Evolutionary conservation across 805 yeast genomes (phyloP).

Genomic region (Wickerhamomyces chaumierensis): DNA sequence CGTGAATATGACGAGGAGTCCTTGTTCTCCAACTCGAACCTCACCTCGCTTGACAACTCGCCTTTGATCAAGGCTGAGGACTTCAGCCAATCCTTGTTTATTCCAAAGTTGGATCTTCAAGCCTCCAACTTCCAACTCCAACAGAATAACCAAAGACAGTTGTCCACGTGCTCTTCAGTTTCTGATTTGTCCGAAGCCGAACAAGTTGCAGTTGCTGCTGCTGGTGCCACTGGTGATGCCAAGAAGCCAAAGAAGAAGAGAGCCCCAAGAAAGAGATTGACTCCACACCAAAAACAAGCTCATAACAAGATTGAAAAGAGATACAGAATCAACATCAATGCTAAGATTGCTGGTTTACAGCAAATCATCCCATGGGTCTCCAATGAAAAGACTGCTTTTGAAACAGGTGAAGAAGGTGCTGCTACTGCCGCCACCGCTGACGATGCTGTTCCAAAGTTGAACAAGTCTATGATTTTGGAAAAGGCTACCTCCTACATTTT

Average conservation of each 20-base stretch:
- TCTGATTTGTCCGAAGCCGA: background rate
- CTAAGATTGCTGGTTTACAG: constrained; percentile 58
- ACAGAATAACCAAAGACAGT: background rate
- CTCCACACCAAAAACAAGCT: constrained; percentile 53
- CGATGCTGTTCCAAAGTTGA: constrained; percentile 30
- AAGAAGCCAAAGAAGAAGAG: constrained; percentile 29
- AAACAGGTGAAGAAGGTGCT: constrained; percentile 21
- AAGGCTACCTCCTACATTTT: constrained; percentile 54
- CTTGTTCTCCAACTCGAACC: constrained; percentile 15
- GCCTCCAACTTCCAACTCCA: background rate
- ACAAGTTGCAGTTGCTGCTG: background rate
- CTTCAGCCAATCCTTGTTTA: background rate
- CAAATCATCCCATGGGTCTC: constrained; percentile 60
- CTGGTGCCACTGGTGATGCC: constrained; percentile 2
- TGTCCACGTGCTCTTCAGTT: background rate
- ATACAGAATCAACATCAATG: constrained; percentile 60
- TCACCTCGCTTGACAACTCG: constrained; percentile 18
- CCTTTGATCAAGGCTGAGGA: constrained; percentile 21
- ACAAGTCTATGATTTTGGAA: constrained; percentile 59
- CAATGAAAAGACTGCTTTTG: constrained; percentile 51
- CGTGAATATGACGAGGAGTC: constrained; percentile 5
- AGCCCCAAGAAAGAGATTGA: constrained; percentile 43
- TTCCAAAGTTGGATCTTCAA: constrained; percentile 7
- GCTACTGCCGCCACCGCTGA: background rate
- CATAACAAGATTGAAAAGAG: constrained; percentile 66